These are phyloP conservation scores for Brettanomyces naardenensis DNA, from an alignment of 805 yeast genomes.

Conservation along the genomic window DNA sequence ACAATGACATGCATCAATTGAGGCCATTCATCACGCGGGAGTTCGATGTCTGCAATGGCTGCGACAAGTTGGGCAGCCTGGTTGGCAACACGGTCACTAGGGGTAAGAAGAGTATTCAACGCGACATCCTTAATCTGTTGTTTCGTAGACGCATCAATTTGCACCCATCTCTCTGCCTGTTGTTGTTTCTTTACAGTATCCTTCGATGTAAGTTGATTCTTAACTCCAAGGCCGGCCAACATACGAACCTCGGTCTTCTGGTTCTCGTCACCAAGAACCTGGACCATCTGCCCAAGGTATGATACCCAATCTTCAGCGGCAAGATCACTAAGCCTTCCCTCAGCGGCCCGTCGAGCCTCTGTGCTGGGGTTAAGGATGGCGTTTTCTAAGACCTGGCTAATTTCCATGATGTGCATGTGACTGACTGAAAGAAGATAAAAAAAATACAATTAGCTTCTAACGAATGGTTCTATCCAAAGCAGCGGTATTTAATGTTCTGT, in stretches of 20 bases:
- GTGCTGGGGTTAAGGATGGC: constrained; percentile 69
- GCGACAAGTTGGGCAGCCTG: constrained; percentile 93
- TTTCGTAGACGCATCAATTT: constrained; percentile 47
- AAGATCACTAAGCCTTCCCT: constrained; percentile 60
- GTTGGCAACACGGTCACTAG: constrained; percentile 73
- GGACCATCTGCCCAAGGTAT: constrained; percentile 62
- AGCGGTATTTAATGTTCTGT: no score
- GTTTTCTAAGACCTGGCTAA: constrained; percentile 65
- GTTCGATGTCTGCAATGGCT: constrained; percentile 92
- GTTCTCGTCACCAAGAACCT: constrained; percentile 58
- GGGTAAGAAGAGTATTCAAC: constrained; percentile 52
- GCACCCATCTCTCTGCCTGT: constrained; percentile 70
- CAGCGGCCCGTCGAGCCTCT: constrained; percentile 65
- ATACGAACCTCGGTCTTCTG: constrained; percentile 76
- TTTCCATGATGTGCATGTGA: no score
- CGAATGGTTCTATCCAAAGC: no score
- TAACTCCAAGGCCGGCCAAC: constrained; percentile 81
- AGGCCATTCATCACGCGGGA: constrained; percentile 84
- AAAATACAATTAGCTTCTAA: no score
- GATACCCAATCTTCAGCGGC: constrained; percentile 71
- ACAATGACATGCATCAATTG: constrained; percentile 78
- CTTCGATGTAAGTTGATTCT: constrained; percentile 83
- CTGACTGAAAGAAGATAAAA: no score
- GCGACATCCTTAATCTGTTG: constrained; percentile 59
- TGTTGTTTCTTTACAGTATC: constrained; percentile 50